These are phyloP conservation scores for Echinosophora koreensis DNA, from an alignment of 306 rosid species.

Conservation along the genomic window DNA sequence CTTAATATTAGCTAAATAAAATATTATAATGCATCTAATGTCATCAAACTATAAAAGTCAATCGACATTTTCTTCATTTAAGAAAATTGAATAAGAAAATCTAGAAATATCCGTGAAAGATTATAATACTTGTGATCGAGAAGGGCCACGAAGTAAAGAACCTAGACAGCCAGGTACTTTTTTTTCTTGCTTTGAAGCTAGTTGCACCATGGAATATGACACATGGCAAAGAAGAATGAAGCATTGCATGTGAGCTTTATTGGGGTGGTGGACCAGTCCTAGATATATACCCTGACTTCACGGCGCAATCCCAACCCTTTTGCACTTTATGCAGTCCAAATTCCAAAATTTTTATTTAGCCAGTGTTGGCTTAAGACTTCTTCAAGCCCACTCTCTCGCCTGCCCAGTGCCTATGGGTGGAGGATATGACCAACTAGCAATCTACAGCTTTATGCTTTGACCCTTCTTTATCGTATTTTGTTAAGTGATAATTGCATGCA, in stretches of 20 bases:
- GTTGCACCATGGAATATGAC: constrained; percentile 37
- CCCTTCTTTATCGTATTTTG: neutral
- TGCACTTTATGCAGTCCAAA: neutral
- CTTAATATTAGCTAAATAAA: too few species aligned
- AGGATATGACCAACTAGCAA: neutral
- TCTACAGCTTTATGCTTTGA: neutral
- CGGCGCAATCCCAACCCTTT: constrained; percentile 53
- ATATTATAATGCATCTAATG: too few species aligned
- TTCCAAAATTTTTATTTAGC: neutral
- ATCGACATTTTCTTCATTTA: too few species aligned
- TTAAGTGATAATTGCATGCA: neutral
- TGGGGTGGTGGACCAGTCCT: neutral
- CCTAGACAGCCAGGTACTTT: neutral
- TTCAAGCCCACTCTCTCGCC: neutral
- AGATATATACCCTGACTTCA: constrained; percentile 48
- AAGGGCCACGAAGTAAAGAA: neutral
- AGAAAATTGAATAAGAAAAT: too few species aligned
- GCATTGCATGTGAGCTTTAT: constrained; percentile 48
- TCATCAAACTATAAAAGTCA: neutral
- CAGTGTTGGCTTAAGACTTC: constrained; percentile 2
- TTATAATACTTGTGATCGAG: neutral
- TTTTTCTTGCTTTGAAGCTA: neutral
- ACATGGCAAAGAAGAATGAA: constrained; percentile 20
- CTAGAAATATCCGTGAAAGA: too few species aligned
- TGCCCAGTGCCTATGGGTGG: neutral